Conservation (phyloP, 805 yeast genomes). For the Cyberlindnera nakhonratchasimensis region DNA sequence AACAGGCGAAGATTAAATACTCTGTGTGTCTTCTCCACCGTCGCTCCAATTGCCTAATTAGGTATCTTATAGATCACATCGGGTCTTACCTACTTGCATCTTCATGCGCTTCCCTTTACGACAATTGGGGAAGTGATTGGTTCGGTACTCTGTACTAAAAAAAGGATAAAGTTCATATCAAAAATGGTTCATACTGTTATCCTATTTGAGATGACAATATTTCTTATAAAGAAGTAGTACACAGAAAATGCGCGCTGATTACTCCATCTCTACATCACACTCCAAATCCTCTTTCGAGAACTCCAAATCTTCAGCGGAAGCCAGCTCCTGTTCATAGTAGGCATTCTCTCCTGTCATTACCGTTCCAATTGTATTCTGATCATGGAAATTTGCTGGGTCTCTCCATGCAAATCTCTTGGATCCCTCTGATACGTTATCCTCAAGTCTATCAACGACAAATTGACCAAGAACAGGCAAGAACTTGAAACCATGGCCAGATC, state of each 20-base stretch:
- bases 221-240: no score
- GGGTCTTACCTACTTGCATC: no score
- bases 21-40: not conserved
- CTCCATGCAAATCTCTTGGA: conserved; percentile 35
- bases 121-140: no score
- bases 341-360: conserved; percentile 15
- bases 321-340: conserved; percentile 34
- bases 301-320: conserved; percentile 22
- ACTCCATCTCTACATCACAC: conserved; percentile 1
- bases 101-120: no score
- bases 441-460: conserved; percentile 31
- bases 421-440: conserved; percentile 30
- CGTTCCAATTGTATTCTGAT: conserved; percentile 26
- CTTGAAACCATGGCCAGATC: conserved; percentile 36
- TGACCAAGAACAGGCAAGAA: conserved; percentile 34
- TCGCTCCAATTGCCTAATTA: conserved; percentile 6
- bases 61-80: no score
- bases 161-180: no score
- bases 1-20: not conserved
- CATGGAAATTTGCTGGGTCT: conserved; percentile 25
- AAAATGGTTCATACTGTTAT: no score
- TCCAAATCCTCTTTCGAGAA: conserved; percentile 14
- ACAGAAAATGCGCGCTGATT: no score
- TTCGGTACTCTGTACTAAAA: no score
- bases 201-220: no score